Conservation (phyloP, 208 protist species). For the Crithidia thermophila region DNA sequence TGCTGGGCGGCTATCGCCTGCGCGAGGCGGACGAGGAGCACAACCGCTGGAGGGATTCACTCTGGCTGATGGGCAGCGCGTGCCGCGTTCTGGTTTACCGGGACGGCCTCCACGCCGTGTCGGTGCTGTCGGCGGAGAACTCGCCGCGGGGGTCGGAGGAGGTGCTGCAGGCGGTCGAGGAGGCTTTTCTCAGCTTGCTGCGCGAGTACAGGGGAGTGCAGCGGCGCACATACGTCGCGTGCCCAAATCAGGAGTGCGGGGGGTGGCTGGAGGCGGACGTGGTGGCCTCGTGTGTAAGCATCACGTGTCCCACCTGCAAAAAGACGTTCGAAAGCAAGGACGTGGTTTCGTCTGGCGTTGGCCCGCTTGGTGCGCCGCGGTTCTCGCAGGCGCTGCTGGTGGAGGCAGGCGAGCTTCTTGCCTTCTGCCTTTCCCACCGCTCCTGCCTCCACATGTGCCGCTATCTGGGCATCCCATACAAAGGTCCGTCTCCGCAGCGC, state of each 20-base stretch:
- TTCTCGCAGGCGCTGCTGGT: constrained; percentile 55
- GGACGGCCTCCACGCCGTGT: constrained; percentile 58
- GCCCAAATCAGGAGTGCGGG: constrained; percentile 65
- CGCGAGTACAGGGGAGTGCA: constrained; percentile 74
- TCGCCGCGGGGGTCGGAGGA: constrained; percentile 48
- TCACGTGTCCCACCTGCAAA: constrained; percentile 62
- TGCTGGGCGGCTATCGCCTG: constrained; percentile 67
- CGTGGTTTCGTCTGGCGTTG: constrained; percentile 43
- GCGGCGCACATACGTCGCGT: constrained; percentile 59
- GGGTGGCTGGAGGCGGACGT: constrained; percentile 64
- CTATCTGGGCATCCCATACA: constrained; percentile 70
- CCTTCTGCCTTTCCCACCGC: constrained; percentile 50
- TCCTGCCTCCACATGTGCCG: constrained; percentile 60
- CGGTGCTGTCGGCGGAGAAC: constrained; percentile 65
- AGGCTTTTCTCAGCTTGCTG: constrained; percentile 53
- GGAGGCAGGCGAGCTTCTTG: constrained; percentile 65
- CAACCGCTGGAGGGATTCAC: constrained; percentile 83
- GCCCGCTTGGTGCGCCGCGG: constrained; percentile 26
- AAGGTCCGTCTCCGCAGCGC: constrained; percentile 23
- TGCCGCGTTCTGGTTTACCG: constrained; percentile 82
- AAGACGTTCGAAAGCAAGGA: constrained; percentile 52
- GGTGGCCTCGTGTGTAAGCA: constrained; percentile 41
- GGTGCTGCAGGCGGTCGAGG: constrained; percentile 67
- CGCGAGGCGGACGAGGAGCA: constrained; percentile 82
- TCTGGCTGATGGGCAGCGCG: constrained; percentile 72